A percentile compares a stretch with the other conserved stretches of the same genome.
These are phyloP conservation scores for Xylaria polymorpha DNA, from an alignment of 2,329 filamentous ascomycete genomes.

Conservation along the genomic window DNA sequence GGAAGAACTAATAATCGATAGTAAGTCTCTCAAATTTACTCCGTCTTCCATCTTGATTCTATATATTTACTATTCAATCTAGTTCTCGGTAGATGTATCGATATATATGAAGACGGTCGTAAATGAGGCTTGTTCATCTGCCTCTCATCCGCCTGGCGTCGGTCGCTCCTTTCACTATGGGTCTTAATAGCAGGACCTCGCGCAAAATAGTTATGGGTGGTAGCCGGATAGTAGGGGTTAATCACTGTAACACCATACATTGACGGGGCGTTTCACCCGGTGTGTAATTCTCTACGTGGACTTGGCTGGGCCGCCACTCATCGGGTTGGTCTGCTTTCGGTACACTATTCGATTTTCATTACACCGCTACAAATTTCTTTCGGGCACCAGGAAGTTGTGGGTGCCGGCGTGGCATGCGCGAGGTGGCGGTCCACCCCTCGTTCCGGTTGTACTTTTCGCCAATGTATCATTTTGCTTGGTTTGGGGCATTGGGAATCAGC, in stretches of 20 bases:
- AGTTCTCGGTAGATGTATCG: conserved; percentile 55
- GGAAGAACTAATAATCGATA: conserved; percentile 88
- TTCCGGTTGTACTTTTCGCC: conserved; percentile 29
- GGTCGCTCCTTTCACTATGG: conserved; percentile 40
- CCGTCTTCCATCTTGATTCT: neutral
- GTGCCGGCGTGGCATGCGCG: conserved; percentile 35
- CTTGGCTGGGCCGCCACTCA: conserved; percentile 41
- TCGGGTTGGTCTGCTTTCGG: conserved; percentile 36
- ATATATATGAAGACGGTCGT: conserved; percentile 56
- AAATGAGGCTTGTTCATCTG: conserved; percentile 50
- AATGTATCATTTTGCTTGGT: conserved; percentile 35
- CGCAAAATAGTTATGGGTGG: conserved; percentile 10
- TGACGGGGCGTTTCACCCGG: conserved; percentile 44
- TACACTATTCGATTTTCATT: conserved; percentile 30
- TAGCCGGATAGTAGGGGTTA: conserved; percentile 28
- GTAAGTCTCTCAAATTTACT: conserved; percentile 64
- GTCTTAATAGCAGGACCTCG: conserved; percentile 22
- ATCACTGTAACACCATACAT: conserved; percentile 44
- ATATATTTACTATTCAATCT: conserved; percentile 33
- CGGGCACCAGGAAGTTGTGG: conserved; percentile 38
- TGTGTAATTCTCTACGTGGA: conserved; percentile 42
- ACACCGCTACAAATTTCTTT: conserved; percentile 35
- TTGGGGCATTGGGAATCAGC: conserved; percentile 33
- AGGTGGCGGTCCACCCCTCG: conserved; percentile 34
- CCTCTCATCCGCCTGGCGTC: conserved; percentile 39